These are phyloP conservation scores for Amphibolis antarctica DNA, from an alignment of 106 monocot genomes.

Conservation along the genomic window DNA sequence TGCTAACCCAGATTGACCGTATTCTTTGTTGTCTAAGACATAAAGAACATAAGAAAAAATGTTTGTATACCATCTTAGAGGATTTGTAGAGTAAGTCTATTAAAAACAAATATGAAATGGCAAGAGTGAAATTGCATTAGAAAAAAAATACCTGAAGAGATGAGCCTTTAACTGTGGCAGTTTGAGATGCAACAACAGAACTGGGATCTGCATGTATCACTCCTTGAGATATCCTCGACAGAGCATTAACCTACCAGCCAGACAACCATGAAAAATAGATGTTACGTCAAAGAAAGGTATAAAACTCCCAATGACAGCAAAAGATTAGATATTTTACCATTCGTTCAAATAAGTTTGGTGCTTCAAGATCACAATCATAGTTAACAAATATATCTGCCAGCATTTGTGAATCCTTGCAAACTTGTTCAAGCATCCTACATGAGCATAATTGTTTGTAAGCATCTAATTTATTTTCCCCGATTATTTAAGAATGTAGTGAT, in stretches of 20 bases:
- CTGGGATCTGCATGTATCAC: slow-evolving; percentile 55
- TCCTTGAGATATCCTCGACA: slow-evolving; percentile 81
- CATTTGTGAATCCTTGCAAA: slow-evolving; percentile 94
- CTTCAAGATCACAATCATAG: slow-evolving; percentile 95
- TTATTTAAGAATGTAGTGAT: background rate
- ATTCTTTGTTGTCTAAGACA: too few relatives aligned
- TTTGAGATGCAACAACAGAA: slow-evolving; percentile 41
- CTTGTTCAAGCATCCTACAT: slow-evolving; percentile 90
- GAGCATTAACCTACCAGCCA: slow-evolving; percentile 51
- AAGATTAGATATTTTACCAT: slow-evolving; percentile 33
- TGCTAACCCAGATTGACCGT: too few relatives aligned
- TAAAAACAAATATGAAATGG: too few relatives aligned
- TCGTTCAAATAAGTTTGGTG: slow-evolving; percentile 87
- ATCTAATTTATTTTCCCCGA: background rate
- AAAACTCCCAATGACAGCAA: background rate
- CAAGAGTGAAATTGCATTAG: too few relatives aligned
- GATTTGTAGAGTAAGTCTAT: too few relatives aligned
- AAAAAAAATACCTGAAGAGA: slow-evolving; percentile 68
- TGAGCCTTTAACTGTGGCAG: slow-evolving; percentile 55
- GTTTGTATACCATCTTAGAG: too few relatives aligned
- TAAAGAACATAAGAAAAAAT: too few relatives aligned
- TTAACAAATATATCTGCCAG: slow-evolving; percentile 96
- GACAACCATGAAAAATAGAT: background rate
- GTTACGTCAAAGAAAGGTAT: background rate
- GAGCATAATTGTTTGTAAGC: background rate